A percentile compares a stretch with the other conserved stretches of the same genome.
Evolutionary conservation across 2,329 filamentous ascomycete species (phyloP).

Genomic region (Ascosphaera apis): DNA sequence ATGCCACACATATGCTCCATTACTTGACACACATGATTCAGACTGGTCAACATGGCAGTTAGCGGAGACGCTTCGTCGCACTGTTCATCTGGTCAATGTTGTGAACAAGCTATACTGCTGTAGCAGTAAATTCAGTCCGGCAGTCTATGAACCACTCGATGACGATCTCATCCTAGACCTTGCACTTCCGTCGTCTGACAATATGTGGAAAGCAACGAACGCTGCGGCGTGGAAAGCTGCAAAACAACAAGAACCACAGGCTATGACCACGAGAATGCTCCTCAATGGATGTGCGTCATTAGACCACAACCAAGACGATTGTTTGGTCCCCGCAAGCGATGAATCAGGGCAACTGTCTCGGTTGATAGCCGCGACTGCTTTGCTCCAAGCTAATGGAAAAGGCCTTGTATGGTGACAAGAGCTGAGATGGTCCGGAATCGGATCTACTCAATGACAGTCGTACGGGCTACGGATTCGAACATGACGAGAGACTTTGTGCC

Average conservation of each 20-base stretch:
- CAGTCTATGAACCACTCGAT: not conserved
- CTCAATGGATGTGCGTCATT: not conserved
- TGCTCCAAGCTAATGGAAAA: not conserved
- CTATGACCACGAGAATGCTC: not conserved
- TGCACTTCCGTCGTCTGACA: not conserved
- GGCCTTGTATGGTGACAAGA: not conserved
- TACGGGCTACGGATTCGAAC: not conserved
- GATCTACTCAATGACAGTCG: not conserved
- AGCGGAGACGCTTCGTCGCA: not conserved
- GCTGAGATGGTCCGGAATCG: not conserved
- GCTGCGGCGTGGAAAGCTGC: not conserved
- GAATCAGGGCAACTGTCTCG: not conserved
- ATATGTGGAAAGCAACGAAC: not conserved
- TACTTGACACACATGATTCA: not conserved
- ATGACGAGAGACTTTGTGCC: not conserved
- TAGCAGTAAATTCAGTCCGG: not conserved
- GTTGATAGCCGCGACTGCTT: not conserved
- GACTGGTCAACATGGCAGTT: not conserved
- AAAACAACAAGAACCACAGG: not conserved
- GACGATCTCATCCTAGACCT: not conserved
- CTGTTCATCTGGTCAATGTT: not conserved
- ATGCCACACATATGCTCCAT: not conserved
- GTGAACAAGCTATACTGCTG: not conserved
- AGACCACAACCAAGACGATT: not conserved
- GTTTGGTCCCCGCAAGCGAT: not conserved